Percentiles rank a stretch among this genome's conserved stretches.
Conservation (phyloP, 257 asterid species). For the Ilex asprella region DNA sequence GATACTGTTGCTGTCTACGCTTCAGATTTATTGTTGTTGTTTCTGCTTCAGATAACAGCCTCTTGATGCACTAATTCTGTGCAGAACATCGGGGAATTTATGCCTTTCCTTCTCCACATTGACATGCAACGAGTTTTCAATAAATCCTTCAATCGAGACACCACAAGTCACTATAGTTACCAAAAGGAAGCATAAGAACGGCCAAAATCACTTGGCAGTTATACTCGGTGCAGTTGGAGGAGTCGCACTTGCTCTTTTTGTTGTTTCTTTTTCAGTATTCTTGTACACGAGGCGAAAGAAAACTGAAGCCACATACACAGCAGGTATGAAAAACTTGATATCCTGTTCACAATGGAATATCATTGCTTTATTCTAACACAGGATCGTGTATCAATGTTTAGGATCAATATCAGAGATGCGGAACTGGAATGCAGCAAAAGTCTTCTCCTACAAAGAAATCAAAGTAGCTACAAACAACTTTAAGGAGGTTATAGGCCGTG, state of each 20-base stretch:
- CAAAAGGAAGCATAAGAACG: slow-evolving; percentile 40
- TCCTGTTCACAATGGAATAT: not conserved
- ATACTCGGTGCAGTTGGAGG: slow-evolving; percentile 58
- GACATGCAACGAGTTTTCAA: slow-evolving; percentile 47
- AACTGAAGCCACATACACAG: slow-evolving; percentile 21
- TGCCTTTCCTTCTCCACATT: slow-evolving; percentile 68
- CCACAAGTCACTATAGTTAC: slow-evolving; percentile 73
- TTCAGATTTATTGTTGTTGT: not conserved
- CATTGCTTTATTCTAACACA: not conserved
- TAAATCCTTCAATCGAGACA: slow-evolving; percentile 44
- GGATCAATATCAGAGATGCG: slow-evolving; percentile 40
- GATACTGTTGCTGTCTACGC: not conserved
- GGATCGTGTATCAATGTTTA: slow-evolving; percentile 10
- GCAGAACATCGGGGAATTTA: slow-evolving; percentile 77
- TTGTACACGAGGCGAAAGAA: slow-evolving; percentile 46
- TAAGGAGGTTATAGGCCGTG: slow-evolving; percentile 74
- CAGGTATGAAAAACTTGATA: slow-evolving; percentile 38
- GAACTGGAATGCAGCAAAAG: slow-evolving; percentile 61
- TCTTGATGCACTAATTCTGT: not conserved
- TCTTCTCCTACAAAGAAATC: slow-evolving; percentile 70
- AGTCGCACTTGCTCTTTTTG: slow-evolving; percentile 37
- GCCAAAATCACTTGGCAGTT: slow-evolving; percentile 38
- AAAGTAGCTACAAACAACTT: slow-evolving; percentile 75
- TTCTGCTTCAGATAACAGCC: slow-evolving; percentile 4
- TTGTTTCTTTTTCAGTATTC: slow-evolving; percentile 43